Percentiles rank a stretch among this genome's conserved stretches.
These are phyloP conservation scores for Vicia faba DNA, from an alignment of 306 rosid genomes.

Conservation along the genomic window DNA sequence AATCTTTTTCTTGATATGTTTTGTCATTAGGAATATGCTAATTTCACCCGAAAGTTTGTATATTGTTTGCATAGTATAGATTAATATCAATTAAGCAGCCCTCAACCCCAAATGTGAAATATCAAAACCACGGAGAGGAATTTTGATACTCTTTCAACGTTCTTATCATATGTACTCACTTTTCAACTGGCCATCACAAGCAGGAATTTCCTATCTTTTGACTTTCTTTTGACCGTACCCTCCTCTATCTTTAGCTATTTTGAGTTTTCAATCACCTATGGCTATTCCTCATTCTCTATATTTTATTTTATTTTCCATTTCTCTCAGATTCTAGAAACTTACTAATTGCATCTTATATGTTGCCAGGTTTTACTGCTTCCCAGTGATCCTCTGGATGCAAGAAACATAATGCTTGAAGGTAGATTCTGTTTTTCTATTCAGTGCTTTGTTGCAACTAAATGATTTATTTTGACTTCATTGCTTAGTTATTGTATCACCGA, in stretches of 20 bases:
- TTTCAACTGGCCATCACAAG: conserved; percentile 11
- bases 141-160: conserved; percentile 1
- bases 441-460: conserved; percentile 19
- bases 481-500: conserved; percentile 22
- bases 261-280: conserved; percentile 23
- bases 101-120: conserved; percentile 22
- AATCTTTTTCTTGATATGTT: neutral
- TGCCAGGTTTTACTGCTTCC: conserved; percentile 76
- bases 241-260: conserved; percentile 17
- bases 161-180: conserved; percentile 22
- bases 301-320: neutral
- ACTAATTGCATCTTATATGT: conserved; percentile 24
- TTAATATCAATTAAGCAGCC: conserved; percentile 12
- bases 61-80: conserved; percentile 27
- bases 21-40: neutral
- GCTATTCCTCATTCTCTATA: neutral
- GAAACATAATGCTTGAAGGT: conserved; percentile 99
- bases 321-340: conserved; percentile 36
- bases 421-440: conserved; percentile 34
- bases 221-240: conserved; percentile 9
- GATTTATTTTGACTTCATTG: conserved; percentile 24
- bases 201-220: conserved; percentile 14
- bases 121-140: conserved; percentile 21
- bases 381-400: conserved; percentile 92
- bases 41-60: conserved; percentile 31